Evolutionary conservation across 495 filamentous ascomycete species (phyloP).

Genomic region (Physcia stellaris): DNA sequence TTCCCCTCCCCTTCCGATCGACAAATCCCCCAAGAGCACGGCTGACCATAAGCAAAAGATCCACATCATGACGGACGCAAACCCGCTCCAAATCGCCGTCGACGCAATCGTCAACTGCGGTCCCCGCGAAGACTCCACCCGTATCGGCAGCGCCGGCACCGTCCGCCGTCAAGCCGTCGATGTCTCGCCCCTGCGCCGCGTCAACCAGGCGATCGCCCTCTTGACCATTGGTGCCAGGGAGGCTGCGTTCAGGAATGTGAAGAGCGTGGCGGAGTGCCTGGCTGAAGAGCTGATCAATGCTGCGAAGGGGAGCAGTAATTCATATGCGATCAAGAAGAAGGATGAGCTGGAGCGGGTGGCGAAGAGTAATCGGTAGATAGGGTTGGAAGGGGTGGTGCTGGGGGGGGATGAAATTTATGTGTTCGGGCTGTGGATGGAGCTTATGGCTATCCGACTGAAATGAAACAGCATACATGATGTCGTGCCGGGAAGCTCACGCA

Average conservation of each 20-base stretch:
- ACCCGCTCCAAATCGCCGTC: constrained; percentile 98
- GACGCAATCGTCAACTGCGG: constrained; percentile 99
- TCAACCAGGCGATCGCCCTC: constrained; percentile 98
- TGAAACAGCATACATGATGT: no score
- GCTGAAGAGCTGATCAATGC: constrained; percentile 99
- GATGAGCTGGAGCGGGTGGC: constrained; percentile 99
- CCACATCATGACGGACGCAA: constrained; percentile 99
- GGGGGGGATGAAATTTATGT: no score
- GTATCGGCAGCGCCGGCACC: constrained; percentile 98
- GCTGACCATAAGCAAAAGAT: constrained; percentile 54
- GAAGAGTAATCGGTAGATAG: constrained; percentile 90
- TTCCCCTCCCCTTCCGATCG: no score
- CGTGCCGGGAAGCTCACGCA: no score
- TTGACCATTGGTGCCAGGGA: constrained; percentile 96
- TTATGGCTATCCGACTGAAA: no score
- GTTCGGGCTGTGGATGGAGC: no score
- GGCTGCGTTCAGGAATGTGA: constrained; percentile 97
- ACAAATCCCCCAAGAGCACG: not conserved
- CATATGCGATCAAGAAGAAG: constrained; percentile 99
- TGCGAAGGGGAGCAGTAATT: constrained; percentile 99
- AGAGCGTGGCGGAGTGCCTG: constrained; percentile 95
- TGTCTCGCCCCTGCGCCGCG: constrained; percentile 96
- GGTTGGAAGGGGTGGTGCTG: no score
- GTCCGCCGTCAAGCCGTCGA: constrained; percentile 99
- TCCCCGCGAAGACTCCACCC: constrained; percentile 97